A percentile compares a stretch with the other conserved stretches of the same genome.
Evolutionary conservation across 495 filamentous ascomycete genomes (phyloP).

Genomic region (Neurospora sp.): DNA sequence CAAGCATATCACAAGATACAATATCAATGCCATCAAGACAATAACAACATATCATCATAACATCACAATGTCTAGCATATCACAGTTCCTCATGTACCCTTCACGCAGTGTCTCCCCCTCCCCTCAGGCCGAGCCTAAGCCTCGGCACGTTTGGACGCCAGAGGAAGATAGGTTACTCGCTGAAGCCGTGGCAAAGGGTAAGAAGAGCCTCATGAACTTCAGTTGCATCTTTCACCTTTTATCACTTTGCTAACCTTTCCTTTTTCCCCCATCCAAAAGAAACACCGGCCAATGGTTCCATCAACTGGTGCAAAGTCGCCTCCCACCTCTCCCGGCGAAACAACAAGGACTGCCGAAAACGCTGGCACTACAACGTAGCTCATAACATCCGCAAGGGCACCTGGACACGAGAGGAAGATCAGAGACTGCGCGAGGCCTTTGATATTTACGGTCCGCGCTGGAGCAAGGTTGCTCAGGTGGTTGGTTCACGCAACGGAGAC

Average conservation of each 20-base stretch:
- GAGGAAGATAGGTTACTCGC: conserved; percentile 17
- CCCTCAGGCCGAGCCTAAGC: not conserved
- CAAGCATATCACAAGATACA: not conserved
- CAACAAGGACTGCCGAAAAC: conserved; percentile 35
- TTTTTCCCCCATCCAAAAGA: conserved; percentile 5
- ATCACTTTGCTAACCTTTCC: not conserved
- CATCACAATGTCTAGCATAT: not conserved
- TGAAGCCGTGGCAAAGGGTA: conserved; percentile 13
- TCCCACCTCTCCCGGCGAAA: conserved; percentile 27
- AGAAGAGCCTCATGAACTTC: not conserved
- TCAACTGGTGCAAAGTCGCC: conserved; percentile 33
- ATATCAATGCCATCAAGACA: not conserved
- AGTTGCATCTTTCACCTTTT: not conserved
- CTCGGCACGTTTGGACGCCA: conserved; percentile 20
- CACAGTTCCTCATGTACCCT: not conserved
- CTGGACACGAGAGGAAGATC: conserved; percentile 32
- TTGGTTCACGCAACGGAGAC: conserved; percentile 24
- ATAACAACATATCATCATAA: not conserved
- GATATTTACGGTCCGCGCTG: conserved; percentile 26
- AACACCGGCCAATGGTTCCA: conserved; percentile 15
- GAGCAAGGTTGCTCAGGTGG: conserved; percentile 22
- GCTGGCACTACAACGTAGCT: conserved; percentile 30
- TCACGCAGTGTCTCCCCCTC: not conserved
- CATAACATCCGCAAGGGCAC: conserved; percentile 30
- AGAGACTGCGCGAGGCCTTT: conserved; percentile 24